Evolutionary conservation across 148 eudicot genomes (phyloP).

Genomic region (Hydrangea macrophylla): DNA sequence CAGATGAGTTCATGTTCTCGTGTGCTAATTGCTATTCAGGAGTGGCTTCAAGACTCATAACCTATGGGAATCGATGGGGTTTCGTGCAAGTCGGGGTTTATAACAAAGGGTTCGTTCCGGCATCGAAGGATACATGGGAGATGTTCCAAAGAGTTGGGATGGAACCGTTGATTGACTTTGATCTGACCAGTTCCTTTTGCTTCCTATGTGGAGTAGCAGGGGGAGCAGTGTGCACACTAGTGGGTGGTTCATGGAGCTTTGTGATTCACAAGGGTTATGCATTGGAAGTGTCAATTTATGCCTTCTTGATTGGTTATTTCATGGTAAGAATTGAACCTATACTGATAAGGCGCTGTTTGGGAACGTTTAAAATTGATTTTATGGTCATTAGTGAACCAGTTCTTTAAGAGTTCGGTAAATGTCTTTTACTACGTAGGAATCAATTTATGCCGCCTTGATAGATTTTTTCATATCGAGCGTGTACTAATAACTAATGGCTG

Average conservation of each 20-base stretch:
- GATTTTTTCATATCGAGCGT: too few species aligned
- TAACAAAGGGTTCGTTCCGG: slow-evolving; percentile 47
- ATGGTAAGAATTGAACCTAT: slow-evolving; percentile 23
- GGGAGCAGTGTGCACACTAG: slow-evolving; percentile 41
- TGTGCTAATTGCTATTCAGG: slow-evolving; percentile 51
- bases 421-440: too few species aligned
- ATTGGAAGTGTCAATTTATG: slow-evolving; percentile 38
- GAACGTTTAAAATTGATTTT: too few species aligned
- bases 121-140: slow-evolving; percentile 63
- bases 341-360: too few species aligned
- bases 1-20: slow-evolving; percentile 73
- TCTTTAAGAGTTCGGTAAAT: too few species aligned
- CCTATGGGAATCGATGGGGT: slow-evolving; percentile 64
- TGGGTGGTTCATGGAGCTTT: slow-evolving; percentile 56
- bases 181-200: slow-evolving; percentile 63
- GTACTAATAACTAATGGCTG: too few species aligned
- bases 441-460: too few species aligned
- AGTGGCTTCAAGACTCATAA: slow-evolving; percentile 39
- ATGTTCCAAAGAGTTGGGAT: slow-evolving; percentile 44
- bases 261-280: slow-evolving; percentile 39
- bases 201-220: slow-evolving; percentile 52
- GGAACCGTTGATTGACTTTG: slow-evolving; percentile 44
- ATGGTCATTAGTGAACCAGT: too few species aligned
- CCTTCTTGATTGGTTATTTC: slow-evolving; percentile 57
- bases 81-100: slow-evolving; percentile 65